phyloP scores from a whole-genome alignment of 2,329 filamentous ascomycete species.

The Coniochaeta hoffmannii region DNA sequence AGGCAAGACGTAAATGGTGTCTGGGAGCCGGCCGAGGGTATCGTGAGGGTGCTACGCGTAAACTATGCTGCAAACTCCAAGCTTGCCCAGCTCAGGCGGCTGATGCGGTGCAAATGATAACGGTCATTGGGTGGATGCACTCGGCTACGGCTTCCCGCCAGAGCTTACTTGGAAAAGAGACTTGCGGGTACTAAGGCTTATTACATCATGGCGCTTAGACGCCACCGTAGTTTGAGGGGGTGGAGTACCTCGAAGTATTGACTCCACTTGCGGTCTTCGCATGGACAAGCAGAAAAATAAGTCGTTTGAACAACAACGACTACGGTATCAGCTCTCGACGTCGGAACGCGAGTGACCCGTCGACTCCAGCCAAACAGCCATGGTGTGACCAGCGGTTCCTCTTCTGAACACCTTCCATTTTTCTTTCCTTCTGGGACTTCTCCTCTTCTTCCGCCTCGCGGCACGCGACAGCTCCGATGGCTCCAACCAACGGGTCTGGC shows the following conservation, averaged over 20 bases:
- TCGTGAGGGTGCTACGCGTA: too few species aligned
- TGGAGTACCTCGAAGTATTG: background rate
- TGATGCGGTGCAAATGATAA: background rate
- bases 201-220: background rate
- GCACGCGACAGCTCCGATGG: slow-evolving; percentile 13
- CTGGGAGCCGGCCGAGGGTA: too few species aligned
- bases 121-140: background rate
- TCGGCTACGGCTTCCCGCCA: background rate
- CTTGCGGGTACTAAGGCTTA: background rate
- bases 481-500: slow-evolving; percentile 15
- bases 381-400: slow-evolving; percentile 1
- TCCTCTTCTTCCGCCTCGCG: background rate
- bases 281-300: slow-evolving; percentile 2
- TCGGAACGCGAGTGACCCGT: background rate
- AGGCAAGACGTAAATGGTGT: background rate
- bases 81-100: background rate
- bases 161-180: background rate
- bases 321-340: background rate
- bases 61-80: background rate
- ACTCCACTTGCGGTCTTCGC: background rate
- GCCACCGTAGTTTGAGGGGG: background rate
- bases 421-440: background rate
- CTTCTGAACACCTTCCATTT: background rate
- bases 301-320: background rate
- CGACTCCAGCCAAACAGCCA: background rate